Conservation (phyloP, 2,329 filamentous ascomycete genomes). For the Madurella fahalii region DNA sequence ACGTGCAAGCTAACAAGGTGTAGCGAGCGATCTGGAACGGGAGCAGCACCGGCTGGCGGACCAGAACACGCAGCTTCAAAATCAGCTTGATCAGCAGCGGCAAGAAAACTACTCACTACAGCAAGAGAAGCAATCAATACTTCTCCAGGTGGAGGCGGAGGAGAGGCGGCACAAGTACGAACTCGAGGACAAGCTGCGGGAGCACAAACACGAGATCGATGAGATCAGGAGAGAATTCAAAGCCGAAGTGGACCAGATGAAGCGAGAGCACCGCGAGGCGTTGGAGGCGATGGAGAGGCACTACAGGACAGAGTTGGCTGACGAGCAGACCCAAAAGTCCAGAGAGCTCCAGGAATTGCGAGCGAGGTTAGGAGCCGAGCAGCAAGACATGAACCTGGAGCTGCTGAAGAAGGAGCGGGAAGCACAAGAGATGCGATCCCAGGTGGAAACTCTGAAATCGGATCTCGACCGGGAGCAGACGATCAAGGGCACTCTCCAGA, state of each 20-base stretch:
- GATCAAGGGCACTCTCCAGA: slow-evolving; percentile 51
- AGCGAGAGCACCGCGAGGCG: slow-evolving; percentile 63
- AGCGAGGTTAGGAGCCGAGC: slow-evolving; percentile 47
- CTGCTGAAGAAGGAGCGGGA: slow-evolving; percentile 53
- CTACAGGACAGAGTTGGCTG: slow-evolving; percentile 61
- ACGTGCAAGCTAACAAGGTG: neutral
- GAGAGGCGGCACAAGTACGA: slow-evolving; percentile 46
- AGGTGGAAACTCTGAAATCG: slow-evolving; percentile 43
- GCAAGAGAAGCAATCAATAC: slow-evolving; percentile 42
- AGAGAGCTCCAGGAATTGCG: slow-evolving; percentile 65
- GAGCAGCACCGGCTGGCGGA: slow-evolving; percentile 44
- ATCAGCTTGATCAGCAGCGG: slow-evolving; percentile 54
- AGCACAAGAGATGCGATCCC: slow-evolving; percentile 44
- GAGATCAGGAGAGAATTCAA: slow-evolving; percentile 48
- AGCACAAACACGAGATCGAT: slow-evolving; percentile 54
- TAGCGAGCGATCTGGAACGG: slow-evolving; percentile 48
- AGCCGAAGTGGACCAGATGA: slow-evolving; percentile 54
- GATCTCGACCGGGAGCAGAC: slow-evolving; percentile 61
- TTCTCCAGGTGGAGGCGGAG: slow-evolving; percentile 39
- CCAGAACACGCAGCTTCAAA: slow-evolving; percentile 50
- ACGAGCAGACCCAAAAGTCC: slow-evolving; percentile 54
- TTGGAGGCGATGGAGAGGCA: slow-evolving; percentile 60
- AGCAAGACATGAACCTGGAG: slow-evolving; percentile 46
- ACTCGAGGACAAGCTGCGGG: slow-evolving; percentile 50
- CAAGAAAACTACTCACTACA: slow-evolving; percentile 28